Evolutionary conservation across 345 rosid genomes (phyloP).

Genomic region (Arabidopsis arenosa): DNA sequence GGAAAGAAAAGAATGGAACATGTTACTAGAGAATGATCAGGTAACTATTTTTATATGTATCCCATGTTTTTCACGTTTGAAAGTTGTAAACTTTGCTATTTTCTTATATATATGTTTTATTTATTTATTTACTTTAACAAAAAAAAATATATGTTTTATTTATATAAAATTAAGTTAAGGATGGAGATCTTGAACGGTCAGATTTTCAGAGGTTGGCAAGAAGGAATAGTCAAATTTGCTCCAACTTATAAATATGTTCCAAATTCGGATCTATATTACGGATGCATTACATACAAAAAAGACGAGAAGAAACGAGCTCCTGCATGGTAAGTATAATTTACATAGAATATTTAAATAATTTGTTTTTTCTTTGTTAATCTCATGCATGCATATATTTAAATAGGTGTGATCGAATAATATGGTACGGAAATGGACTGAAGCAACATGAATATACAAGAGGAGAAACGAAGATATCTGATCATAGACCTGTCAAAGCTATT

Average conservation of each 20-base stretch:
- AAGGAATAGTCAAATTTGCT: constrained; percentile 65
- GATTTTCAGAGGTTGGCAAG: constrained; percentile 69
- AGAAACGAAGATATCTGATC: constrained; percentile 76
- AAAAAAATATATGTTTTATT: background rate
- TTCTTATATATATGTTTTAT: background rate
- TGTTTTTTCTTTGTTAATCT: too few species aligned
- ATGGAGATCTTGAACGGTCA: constrained; percentile 65
- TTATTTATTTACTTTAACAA: too few species aligned
- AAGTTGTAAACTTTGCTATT: background rate
- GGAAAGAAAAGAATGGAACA: constrained; percentile 61
- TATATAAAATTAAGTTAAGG: constrained; percentile 54
- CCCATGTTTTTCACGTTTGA: background rate
- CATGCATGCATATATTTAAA: too few species aligned
- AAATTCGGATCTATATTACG: constrained; percentile 68
- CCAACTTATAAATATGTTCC: constrained; percentile 81
- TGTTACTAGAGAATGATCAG: constrained; percentile 72
- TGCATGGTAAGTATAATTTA: constrained; percentile 57
- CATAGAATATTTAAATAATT: too few species aligned
- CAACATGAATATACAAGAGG: constrained; percentile 67
- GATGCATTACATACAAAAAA: constrained; percentile 54
- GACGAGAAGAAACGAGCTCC: constrained; percentile 75
- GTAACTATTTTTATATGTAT: constrained; percentile 40
- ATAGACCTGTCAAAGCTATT: constrained; percentile 75
- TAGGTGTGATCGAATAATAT: constrained; percentile 84
- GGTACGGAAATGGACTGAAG: constrained; percentile 69